A percentile compares a stretch with the other conserved stretches of the same genome.
Evolutionary conservation across 2,329 filamentous ascomycete species (phyloP).

Genomic region (Fusarium fujikuroi): DNA sequence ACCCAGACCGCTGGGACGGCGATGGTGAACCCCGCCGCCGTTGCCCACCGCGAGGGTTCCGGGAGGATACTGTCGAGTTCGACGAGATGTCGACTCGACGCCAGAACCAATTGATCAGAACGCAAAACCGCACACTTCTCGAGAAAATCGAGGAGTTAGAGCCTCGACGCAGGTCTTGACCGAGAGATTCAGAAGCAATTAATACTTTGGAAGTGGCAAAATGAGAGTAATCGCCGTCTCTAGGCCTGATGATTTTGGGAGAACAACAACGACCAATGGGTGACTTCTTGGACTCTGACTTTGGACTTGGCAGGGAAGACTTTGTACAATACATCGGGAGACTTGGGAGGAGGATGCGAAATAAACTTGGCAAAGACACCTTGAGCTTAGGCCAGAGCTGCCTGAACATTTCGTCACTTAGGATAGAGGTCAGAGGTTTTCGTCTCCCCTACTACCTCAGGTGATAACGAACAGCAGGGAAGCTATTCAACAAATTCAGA

Average conservation of each 20-base stretch:
- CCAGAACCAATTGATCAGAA: not conserved
- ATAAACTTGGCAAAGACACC: too few relatives aligned
- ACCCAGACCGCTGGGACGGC: not conserved
- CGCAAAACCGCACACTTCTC: fast-evolving
- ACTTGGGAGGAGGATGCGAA: not conserved
- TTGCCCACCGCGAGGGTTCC: not conserved
- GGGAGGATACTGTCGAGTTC: slow-evolving; percentile 18
- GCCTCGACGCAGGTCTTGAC: not conserved
- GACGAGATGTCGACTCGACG: not conserved
- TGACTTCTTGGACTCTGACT: not conserved
- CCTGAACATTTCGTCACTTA: not conserved
- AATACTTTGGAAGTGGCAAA: not conserved
- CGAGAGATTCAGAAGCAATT: too few relatives aligned
- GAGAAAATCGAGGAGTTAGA: not conserved
- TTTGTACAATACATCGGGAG: not conserved
- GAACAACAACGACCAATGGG: not conserved
- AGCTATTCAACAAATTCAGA: slow-evolving; percentile 3
- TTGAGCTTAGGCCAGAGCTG: not conserved
- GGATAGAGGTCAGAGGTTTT: not conserved
- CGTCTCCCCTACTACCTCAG: not conserved
- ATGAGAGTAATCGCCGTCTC: too few relatives aligned
- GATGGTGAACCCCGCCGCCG: not conserved
- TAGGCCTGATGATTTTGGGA: too few relatives aligned
- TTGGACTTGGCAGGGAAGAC: not conserved
- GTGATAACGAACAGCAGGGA: not conserved